Evolutionary conservation across 78 protist genomes (phyloP).

Genomic region (Creolimax fragrantissima): DNA sequence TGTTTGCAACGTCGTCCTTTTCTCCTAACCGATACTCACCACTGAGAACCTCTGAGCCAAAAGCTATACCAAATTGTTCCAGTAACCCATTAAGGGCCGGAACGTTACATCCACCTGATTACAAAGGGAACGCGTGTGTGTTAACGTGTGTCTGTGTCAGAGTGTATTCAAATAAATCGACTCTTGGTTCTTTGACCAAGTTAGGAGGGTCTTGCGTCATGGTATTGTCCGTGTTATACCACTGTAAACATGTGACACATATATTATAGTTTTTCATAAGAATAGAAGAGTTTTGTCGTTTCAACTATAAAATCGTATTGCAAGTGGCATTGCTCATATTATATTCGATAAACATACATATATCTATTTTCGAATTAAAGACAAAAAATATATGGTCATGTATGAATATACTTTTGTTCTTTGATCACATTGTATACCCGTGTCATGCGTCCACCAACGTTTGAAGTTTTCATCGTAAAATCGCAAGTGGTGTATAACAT

Average conservation of each 20-base stretch:
- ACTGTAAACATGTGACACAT: too few species aligned
- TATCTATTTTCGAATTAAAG: too few species aligned
- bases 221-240: too few species aligned
- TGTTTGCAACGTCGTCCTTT: neutral
- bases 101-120: slow-evolving; percentile 70
- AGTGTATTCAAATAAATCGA: neutral
- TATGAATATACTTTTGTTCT: neutral
- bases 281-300: too few species aligned
- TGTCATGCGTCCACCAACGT: slow-evolving; percentile 66
- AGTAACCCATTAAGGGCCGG: slow-evolving; percentile 85
- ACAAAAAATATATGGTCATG: neutral
- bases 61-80: slow-evolving; percentile 48
- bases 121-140: neutral
- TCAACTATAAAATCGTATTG: too few species aligned
- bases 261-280: too few species aligned
- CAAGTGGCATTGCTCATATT: too few species aligned
- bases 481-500: slow-evolving; percentile 46
- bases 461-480: slow-evolving; percentile 81
- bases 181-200: neutral
- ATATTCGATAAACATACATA: too few species aligned
- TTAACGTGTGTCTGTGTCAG: neutral
- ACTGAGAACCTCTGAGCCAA: slow-evolving; percentile 38
- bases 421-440: slow-evolving; percentile 37
- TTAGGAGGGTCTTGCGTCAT: too few species aligned
- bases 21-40: neutral